These are phyloP conservation scores for Trichaptum fuscoviolaceum DNA, from an alignment of 768 basidiomycete species.

Conservation along the genomic window DNA sequence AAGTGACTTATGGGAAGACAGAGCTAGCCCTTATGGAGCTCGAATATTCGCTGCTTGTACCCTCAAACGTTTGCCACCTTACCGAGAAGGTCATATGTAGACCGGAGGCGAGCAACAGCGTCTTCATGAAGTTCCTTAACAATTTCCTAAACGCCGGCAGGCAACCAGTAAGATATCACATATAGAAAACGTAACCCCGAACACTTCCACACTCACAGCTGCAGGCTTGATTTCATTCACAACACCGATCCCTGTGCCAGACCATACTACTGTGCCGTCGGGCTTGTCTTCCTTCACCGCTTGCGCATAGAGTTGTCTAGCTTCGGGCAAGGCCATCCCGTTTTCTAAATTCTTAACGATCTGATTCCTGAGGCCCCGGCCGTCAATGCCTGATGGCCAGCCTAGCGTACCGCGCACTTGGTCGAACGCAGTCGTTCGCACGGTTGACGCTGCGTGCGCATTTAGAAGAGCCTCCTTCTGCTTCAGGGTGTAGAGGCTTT, in stretches of 20 bases:
- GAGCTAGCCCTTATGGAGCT: not conserved
- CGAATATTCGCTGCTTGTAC: not conserved
- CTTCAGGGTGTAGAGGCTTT: constrained; percentile 37
- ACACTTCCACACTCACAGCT: constrained; percentile 27
- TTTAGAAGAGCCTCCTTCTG: constrained; percentile 29
- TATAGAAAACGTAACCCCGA: constrained; percentile 10
- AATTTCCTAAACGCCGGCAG: constrained; percentile 38
- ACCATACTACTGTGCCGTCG: constrained; percentile 57
- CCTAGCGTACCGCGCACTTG: constrained; percentile 22
- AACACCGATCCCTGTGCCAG: constrained; percentile 58
- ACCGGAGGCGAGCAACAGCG: constrained; percentile 31
- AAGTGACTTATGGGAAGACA: not conserved
- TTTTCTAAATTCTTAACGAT: constrained; percentile 53
- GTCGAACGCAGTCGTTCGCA: constrained; percentile 31
- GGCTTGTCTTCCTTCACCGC: constrained; percentile 41
- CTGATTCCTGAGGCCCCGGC: constrained; percentile 48
- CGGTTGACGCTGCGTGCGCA: constrained; percentile 20
- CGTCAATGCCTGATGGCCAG: constrained; percentile 33
- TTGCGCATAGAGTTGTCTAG: constrained; percentile 41
- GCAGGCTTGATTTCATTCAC: constrained; percentile 41
- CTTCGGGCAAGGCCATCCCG: constrained; percentile 37
- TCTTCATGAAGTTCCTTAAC: constrained; percentile 48
- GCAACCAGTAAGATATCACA: constrained; percentile 5
- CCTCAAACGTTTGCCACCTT: constrained; percentile 3
- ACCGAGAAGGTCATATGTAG: constrained; percentile 22